Evolutionary conservation across 257 asterid genomes (phyloP).

Genomic region (Solanum sparsipilum): DNA sequence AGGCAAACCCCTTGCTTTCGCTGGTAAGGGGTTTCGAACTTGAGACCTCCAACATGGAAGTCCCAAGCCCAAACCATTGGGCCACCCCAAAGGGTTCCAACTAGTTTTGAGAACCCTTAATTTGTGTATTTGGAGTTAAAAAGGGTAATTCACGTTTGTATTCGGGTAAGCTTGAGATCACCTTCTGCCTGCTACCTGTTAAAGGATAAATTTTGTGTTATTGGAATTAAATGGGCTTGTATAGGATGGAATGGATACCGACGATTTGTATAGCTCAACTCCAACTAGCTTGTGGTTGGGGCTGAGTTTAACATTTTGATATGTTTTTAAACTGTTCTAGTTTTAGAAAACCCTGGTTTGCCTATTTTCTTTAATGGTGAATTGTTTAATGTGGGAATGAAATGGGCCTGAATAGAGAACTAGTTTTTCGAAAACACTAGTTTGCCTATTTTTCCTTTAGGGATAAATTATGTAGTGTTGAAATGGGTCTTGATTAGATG

Average conservation of each 20-base stretch:
- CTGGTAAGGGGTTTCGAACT: too few relatives aligned
- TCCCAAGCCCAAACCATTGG: too few relatives aligned
- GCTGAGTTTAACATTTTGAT: not conserved
- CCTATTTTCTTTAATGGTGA: not conserved
- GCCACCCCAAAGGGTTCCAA: not conserved
- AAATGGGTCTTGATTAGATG: not conserved
- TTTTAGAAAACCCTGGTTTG: not conserved
- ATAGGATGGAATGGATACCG: not conserved
- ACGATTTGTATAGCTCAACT: not conserved
- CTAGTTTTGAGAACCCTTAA: not conserved
- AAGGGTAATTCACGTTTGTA: not conserved
- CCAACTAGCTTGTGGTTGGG: not conserved
- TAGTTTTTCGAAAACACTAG: not conserved
- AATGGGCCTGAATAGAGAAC: not conserved
- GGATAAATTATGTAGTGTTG: not conserved
- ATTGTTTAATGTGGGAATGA: not conserved
- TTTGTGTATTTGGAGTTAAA: not conserved
- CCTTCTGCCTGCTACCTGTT: not conserved
- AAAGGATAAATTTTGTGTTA: not conserved
- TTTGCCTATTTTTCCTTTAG: not conserved
- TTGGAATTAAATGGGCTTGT: not conserved
- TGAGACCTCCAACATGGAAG: too few relatives aligned
- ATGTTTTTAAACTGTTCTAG: not conserved
- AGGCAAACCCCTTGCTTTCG: too few relatives aligned
- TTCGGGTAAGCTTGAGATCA: not conserved